Conservation (phyloP, 169 alveolate genomes). For the Cryptosporidium xiaoi region DNA sequence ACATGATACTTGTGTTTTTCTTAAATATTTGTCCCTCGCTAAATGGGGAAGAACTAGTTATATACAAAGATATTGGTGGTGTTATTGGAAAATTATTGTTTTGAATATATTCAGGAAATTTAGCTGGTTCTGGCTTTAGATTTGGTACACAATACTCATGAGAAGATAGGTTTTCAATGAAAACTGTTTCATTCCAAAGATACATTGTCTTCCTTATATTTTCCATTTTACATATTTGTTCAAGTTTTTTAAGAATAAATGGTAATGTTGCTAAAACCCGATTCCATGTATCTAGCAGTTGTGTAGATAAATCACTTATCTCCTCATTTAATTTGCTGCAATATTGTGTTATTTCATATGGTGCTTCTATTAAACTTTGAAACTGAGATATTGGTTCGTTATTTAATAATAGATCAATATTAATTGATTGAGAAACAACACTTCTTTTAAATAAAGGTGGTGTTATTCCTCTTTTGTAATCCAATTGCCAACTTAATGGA, state of each 20-base stretch:
- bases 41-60: slow-evolving; percentile 22
- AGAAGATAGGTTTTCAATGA: slow-evolving; percentile 40
- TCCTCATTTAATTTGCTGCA: slow-evolving; percentile 13
- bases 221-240: slow-evolving; percentile 61
- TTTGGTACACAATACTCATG: slow-evolving; percentile 41
- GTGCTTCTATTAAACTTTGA: slow-evolving; percentile 39
- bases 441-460: slow-evolving; percentile 64
- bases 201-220: slow-evolving; percentile 61
- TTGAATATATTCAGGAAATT: slow-evolving; percentile 58
- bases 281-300: slow-evolving; percentile 50
- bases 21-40: not conserved
- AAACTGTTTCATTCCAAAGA: slow-evolving; percentile 64
- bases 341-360: slow-evolving; percentile 67
- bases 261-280: slow-evolving; percentile 34
- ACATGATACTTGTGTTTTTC: slow-evolving; percentile 27
- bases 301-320: slow-evolving; percentile 28
- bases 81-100: slow-evolving; percentile 56
- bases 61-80: slow-evolving; percentile 41
- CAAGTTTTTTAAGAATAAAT: slow-evolving; percentile 36
- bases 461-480: slow-evolving; percentile 61
- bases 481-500: slow-evolving; percentile 63
- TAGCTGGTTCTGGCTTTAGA: slow-evolving; percentile 56
- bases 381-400: slow-evolving; percentile 24
- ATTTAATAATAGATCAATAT: slow-evolving; percentile 8
- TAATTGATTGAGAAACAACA: slow-evolving; percentile 8